Conservation (phyloP, 2,329 filamentous ascomycete species). For the Cercospora nicotianae region DNA sequence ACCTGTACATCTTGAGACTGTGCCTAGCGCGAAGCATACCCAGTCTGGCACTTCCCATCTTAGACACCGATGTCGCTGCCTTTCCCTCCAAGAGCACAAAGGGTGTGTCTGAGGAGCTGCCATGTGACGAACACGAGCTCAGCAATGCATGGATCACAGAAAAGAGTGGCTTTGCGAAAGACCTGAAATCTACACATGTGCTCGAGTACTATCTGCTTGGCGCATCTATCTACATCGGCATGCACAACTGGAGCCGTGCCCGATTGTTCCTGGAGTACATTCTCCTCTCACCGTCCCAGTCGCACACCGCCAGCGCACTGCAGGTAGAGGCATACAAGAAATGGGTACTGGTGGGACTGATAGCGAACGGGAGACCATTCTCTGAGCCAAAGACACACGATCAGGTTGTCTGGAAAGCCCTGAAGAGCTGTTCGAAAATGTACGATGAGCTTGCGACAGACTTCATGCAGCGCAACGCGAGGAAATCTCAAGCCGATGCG, state of each 20-base stretch:
- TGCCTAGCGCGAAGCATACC: constrained; percentile 58
- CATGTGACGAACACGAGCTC: constrained; percentile 44
- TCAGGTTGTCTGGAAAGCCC: constrained; percentile 55
- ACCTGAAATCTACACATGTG: constrained; percentile 55
- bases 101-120: constrained; percentile 42
- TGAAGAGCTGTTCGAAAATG: constrained; percentile 61
- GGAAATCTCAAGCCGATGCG: constrained; percentile 63
- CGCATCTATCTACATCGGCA: constrained; percentile 50
- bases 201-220: constrained; percentile 56
- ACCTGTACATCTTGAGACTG: constrained; percentile 59
- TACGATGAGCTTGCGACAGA: constrained; percentile 70
- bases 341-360: constrained; percentile 75
- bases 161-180: constrained; percentile 56
- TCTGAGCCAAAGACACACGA: constrained; percentile 59
- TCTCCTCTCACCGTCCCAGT: constrained; percentile 66
- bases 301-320: constrained; percentile 64
- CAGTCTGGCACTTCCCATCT: constrained; percentile 58
- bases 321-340: constrained; percentile 92
- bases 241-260: constrained; percentile 47
- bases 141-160: constrained; percentile 61
- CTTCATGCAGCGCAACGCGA: constrained; percentile 62
- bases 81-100: constrained; percentile 51
- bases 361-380: constrained; percentile 65
- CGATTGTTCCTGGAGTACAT: constrained; percentile 50
- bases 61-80: constrained; percentile 66